Conservation (phyloP, 345 rosid genomes). For the Brassica carinata region DNA sequence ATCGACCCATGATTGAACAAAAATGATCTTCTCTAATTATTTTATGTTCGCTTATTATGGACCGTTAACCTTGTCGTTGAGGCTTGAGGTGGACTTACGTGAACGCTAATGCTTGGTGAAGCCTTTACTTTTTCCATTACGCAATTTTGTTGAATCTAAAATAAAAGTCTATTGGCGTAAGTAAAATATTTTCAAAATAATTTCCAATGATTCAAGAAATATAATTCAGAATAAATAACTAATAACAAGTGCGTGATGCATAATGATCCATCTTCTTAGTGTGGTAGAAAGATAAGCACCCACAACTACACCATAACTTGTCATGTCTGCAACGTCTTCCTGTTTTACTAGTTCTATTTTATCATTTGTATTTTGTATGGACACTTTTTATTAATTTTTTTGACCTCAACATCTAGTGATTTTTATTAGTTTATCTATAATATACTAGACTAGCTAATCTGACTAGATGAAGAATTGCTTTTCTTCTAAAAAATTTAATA, state of each 20-base stretch:
- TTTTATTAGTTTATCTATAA: too few relatives aligned
- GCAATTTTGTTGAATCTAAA: constrained; percentile 18
- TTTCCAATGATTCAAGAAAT: neutral
- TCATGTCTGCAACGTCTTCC: constrained; percentile 18
- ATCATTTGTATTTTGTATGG: neutral
- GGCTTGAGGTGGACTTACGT: constrained; percentile 38
- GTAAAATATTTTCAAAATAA: constrained; percentile 4
- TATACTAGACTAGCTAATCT: too few relatives aligned
- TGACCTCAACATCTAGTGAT: too few relatives aligned
- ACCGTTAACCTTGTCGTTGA: constrained; percentile 28
- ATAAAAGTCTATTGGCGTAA: constrained; percentile 24
- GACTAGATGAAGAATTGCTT: too few relatives aligned
- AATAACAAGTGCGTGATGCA: constrained; percentile 38
- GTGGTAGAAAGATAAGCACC: constrained; percentile 33
- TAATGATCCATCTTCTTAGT: constrained; percentile 34
- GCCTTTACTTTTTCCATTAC: constrained; percentile 15
- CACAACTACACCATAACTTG: constrained; percentile 25
- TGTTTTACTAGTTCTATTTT: constrained; percentile 3
- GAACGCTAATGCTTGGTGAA: constrained; percentile 36
- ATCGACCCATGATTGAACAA: constrained; percentile 16
- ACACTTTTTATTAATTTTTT: too few relatives aligned
- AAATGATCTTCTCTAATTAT: neutral
- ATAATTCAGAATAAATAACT: neutral
- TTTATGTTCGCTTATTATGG: neutral
- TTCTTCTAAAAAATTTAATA: too few relatives aligned